Evolutionary conservation across 176 grass and related monocot species (phyloP).

Genomic region (Puccinellia tenuiflora): DNA sequence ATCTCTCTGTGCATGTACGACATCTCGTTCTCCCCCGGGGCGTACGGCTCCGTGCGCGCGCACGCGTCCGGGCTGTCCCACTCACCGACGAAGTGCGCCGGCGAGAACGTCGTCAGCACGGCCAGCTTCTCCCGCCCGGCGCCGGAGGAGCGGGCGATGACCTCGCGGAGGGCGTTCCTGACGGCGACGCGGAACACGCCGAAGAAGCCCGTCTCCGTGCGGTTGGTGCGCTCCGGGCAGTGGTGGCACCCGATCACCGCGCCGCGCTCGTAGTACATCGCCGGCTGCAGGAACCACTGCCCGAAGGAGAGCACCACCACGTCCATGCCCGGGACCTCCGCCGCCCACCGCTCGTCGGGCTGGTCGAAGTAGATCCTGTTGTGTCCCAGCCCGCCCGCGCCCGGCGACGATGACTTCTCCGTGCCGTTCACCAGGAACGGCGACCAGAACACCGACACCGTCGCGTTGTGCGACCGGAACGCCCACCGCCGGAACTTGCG

Average conservation of each 20-base stretch:
- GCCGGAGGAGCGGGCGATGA: slow-evolving; percentile 3
- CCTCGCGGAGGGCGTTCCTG: slow-evolving; percentile 45
- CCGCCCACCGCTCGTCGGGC: slow-evolving; percentile 63
- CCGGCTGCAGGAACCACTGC: slow-evolving; percentile 84
- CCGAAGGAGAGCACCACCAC: slow-evolving; percentile 65
- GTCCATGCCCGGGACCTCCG: slow-evolving; percentile 43
- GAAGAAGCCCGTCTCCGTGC: slow-evolving; percentile 78
- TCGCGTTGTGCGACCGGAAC: slow-evolving; percentile 49
- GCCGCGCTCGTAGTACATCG: slow-evolving; percentile 65
- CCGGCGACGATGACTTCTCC: slow-evolving; percentile 31
- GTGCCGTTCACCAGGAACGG: slow-evolving; percentile 84
- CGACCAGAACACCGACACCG: slow-evolving; percentile 79
- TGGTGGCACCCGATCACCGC: slow-evolving; percentile 69
- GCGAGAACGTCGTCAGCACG: slow-evolving; percentile 68
- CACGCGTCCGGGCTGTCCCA: slow-evolving; percentile 70
- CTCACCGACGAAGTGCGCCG: slow-evolving; percentile 78
- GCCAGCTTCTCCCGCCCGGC: slow-evolving; percentile 36
- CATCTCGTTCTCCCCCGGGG: slow-evolving; percentile 43
- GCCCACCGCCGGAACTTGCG: slow-evolving; percentile 75
- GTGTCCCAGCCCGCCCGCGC: slow-evolving; percentile 28
- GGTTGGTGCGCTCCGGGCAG: slow-evolving; percentile 63
- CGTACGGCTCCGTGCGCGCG: slow-evolving; percentile 53
- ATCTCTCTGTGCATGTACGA: slow-evolving; percentile 58
- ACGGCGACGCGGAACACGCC: slow-evolving; percentile 64
- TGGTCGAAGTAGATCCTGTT: slow-evolving; percentile 61